These are phyloP conservation scores for Melampsora larici-populina DNA, from an alignment of 1,284 basidiomycete genomes.

Conservation along the genomic window DNA sequence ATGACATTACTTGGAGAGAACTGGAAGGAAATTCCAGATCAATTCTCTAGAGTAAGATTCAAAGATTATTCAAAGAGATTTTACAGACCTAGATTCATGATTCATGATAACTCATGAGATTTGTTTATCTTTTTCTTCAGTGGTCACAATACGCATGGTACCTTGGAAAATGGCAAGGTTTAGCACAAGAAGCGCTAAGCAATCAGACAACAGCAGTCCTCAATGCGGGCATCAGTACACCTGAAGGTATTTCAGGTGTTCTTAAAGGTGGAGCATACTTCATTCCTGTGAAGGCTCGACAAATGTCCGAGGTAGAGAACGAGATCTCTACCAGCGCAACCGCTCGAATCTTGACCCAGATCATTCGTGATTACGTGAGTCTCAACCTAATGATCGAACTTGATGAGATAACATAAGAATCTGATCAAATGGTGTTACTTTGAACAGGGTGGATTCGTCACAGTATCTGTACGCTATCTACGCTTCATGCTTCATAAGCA, in stretches of 20 bases:
- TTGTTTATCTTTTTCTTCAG: conserved; percentile 13
- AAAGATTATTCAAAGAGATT: background rate
- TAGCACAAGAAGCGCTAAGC: conserved; percentile 22
- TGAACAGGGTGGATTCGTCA: conserved; percentile 36
- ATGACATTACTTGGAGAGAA: conserved; percentile 19
- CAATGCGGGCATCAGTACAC: conserved; percentile 35
- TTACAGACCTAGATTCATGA: too few relatives aligned
- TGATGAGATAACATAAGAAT: background rate
- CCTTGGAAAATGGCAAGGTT: conserved; percentile 30
- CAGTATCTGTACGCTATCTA: conserved; percentile 14
- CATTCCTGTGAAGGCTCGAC: conserved; percentile 22
- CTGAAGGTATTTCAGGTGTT: conserved; percentile 19
- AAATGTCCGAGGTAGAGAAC: conserved; percentile 25
- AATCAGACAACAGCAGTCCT: conserved; percentile 13
- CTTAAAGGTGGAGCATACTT: conserved; percentile 26
- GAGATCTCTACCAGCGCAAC: conserved; percentile 27
- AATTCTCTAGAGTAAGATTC: conserved; percentile 22
- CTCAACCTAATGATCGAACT: background rate
- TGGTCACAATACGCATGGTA: conserved; percentile 40
- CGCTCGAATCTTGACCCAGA: conserved; percentile 23
- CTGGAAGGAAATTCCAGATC: conserved; percentile 24
- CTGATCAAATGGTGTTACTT: background rate
- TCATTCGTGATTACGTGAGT: conserved; percentile 36
- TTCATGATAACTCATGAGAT: background rate
- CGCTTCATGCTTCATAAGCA: background rate